A percentile compares a stretch with the other conserved stretches of the same genome.
phyloP scores from a whole-genome alignment of 371 early-diverging fungal species.

The Umbelopsis sp. region DNA sequence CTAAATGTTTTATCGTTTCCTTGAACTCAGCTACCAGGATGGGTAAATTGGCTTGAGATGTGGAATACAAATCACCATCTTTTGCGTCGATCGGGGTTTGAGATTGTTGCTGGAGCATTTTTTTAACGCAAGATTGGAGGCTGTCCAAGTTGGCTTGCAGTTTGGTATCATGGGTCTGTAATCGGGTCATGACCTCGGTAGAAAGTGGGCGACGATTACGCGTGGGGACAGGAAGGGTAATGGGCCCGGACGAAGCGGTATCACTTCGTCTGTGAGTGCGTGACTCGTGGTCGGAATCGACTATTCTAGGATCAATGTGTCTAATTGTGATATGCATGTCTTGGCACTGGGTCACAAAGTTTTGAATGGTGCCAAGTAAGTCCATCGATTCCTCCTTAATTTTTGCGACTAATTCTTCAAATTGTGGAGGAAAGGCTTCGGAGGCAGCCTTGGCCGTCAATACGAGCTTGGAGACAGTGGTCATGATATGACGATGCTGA shows the following conservation, averaged over 20 bases:
- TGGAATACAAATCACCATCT: slow-evolving; percentile 2
- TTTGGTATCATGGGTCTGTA: slow-evolving; percentile 5
- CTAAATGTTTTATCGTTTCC: not conserved
- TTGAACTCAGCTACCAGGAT: slow-evolving; percentile 2
- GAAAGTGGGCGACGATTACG: not conserved
- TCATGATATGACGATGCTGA: slow-evolving; percentile 79
- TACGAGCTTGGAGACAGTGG: slow-evolving; percentile 76
- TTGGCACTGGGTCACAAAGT: slow-evolving; percentile 43
- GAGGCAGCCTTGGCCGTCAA: slow-evolving; percentile 81
- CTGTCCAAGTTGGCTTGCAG: not conserved
- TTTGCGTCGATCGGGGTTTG: not conserved
- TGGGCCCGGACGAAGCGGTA: not conserved
- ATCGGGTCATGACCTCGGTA: not conserved
- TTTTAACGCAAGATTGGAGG: not conserved
- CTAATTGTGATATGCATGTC: slow-evolving; percentile 39
- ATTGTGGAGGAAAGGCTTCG: slow-evolving; percentile 54
- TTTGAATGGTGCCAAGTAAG: slow-evolving; percentile 30
- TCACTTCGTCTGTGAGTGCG: slow-evolving; percentile 6
- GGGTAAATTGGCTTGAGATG: not conserved
- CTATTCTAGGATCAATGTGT: slow-evolving; percentile 29
- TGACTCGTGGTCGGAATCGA: not conserved
- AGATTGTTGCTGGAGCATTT: not conserved
- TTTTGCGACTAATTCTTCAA: slow-evolving; percentile 21
- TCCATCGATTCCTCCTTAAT: slow-evolving; percentile 29
- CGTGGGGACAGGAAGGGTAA: not conserved